These are phyloP conservation scores for Colletotrichum sp. DNA, from an alignment of 2,329 filamentous ascomycete species.

Conservation along the genomic window DNA sequence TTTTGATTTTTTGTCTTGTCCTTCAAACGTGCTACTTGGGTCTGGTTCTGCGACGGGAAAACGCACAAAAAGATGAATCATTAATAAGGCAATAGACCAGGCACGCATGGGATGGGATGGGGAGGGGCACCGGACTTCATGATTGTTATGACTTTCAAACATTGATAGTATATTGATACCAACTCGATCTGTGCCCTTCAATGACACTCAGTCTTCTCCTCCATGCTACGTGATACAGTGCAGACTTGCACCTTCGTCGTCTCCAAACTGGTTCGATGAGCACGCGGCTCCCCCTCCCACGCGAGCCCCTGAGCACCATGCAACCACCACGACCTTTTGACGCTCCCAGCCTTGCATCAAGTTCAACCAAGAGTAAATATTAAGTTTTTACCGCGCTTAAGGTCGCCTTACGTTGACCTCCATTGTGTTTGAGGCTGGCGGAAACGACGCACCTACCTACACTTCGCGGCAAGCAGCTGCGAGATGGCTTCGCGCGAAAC, in stretches of 20 bases:
- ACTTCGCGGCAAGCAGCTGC: not conserved
- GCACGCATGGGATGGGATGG: not conserved
- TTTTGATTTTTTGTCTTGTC: not conserved
- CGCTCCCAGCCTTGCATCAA: not conserved
- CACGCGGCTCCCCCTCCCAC: not conserved
- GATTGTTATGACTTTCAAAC: not conserved
- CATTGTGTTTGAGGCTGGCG: not conserved
- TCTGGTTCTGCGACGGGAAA: not conserved
- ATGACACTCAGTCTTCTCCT: not conserved
- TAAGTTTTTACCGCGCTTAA: not conserved
- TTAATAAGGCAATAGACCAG: not conserved
- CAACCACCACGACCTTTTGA: not conserved
- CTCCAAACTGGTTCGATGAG: not conserved
- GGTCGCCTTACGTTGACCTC: not conserved
- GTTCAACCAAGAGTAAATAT: not conserved
- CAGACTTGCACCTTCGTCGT: not conserved
- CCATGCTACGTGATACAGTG: not conserved
- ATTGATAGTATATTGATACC: constrained; percentile 7
- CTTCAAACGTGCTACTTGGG: not conserved
- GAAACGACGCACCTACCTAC: not conserved
- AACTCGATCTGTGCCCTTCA: not conserved
- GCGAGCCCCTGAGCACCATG: not conserved
- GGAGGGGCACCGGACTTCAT: not conserved
- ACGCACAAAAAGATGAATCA: not conserved
- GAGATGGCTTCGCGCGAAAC: not conserved